A percentile compares a stretch with the other conserved stretches of the same genome.
Evolutionary conservation across 176 grass and related monocot genomes (phyloP).

Genomic region (Raddia guianensis): DNA sequence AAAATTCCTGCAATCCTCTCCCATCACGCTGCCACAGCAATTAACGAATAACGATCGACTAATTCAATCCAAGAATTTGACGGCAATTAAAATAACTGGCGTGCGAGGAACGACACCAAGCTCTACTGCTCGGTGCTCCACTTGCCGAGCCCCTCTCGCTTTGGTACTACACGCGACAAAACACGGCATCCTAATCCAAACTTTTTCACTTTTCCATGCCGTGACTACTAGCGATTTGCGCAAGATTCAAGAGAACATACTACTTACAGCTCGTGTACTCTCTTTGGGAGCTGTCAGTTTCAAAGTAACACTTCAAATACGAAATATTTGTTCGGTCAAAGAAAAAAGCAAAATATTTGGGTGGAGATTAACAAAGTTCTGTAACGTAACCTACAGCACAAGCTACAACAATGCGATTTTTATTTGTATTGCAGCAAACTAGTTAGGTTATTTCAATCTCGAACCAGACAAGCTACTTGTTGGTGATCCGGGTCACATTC

Average conservation of each 20-base stretch:
- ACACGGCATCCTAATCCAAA: not conserved
- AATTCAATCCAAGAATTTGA: constrained; percentile 11
- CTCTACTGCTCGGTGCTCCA: not conserved
- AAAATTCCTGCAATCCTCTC: not conserved
- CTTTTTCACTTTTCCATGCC: not conserved
- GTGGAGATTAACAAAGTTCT: not conserved
- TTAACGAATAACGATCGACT: not conserved
- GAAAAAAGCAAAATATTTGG: not conserved
- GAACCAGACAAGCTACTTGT: not conserved
- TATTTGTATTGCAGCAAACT: not conserved
- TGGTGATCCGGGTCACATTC: not conserved
- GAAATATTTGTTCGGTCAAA: not conserved
- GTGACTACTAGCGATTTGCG: not conserved
- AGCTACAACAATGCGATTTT: not conserved
- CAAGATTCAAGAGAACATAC: not conserved
- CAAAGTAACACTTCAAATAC: not conserved
- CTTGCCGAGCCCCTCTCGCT: constrained; percentile 16
- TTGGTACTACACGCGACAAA: not conserved
- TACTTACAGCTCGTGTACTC: not conserved
- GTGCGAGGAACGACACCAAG: constrained; percentile 13
- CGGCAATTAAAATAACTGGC: constrained; percentile 9
- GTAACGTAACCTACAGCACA: not conserved
- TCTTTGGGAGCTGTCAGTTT: not conserved
- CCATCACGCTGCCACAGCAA: not conserved
- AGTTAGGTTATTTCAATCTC: not conserved